Percentiles rank a stretch among this genome's conserved stretches.
phyloP scores from a whole-genome alignment of 2,329 filamentous ascomycete genomes.

The Penicillium sp. region DNA sequence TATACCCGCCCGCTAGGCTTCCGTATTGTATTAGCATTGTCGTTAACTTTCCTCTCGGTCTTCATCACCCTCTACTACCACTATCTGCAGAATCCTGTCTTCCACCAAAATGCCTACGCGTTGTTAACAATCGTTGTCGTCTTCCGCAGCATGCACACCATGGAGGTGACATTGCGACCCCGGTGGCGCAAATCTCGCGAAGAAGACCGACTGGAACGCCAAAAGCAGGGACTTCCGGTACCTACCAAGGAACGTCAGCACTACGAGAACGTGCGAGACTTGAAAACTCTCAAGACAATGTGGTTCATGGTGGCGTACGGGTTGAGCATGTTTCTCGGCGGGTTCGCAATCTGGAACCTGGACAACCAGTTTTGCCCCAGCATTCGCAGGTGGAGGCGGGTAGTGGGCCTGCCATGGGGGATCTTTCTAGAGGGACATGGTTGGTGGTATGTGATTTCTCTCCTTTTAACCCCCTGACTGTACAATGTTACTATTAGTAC shows the following conservation, averaged over 20 bases:
- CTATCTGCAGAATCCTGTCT: slow-evolving; percentile 75
- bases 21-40: slow-evolving; percentile 57
- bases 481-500: neutral
- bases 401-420: slow-evolving; percentile 76
- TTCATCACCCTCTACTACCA: slow-evolving; percentile 82
- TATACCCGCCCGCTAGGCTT: slow-evolving; percentile 60
- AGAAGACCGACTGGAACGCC: slow-evolving; percentile 45
- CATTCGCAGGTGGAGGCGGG: slow-evolving; percentile 65
- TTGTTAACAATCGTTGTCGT: slow-evolving; percentile 70
- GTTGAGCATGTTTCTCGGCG: slow-evolving; percentile 69
- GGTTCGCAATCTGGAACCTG: slow-evolving; percentile 75
- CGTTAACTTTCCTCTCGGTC: slow-evolving; percentile 56
- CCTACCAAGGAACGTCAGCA: slow-evolving; percentile 47
- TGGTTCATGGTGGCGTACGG: slow-evolving; percentile 73
- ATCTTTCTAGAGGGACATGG: slow-evolving; percentile 72
- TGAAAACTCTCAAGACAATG: slow-evolving; percentile 65
- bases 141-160: slow-evolving; percentile 72
- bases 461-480: neutral
- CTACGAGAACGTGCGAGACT: slow-evolving; percentile 57
- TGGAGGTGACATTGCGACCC: slow-evolving; percentile 67
- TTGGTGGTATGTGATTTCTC: slow-evolving; percentile 60
- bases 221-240: slow-evolving; percentile 38
- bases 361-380: slow-evolving; percentile 74
- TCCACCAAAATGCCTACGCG: slow-evolving; percentile 80
- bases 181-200: slow-evolving; percentile 53